These are phyloP conservation scores for Eucalyptus brandiana DNA, from an alignment of 345 rosid genomes.

Conservation along the genomic window DNA sequence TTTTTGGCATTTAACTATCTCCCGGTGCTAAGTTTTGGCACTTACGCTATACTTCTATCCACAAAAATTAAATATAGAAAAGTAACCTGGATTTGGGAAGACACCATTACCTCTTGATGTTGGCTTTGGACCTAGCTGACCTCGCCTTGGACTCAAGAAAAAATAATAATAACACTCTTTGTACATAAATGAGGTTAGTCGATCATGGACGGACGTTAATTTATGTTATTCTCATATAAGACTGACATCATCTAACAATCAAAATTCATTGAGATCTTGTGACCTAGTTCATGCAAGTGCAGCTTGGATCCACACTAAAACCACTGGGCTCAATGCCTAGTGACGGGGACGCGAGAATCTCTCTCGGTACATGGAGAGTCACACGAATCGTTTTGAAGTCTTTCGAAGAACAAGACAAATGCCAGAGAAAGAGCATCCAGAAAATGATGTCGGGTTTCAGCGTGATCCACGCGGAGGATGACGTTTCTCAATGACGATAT, in stretches of 20 bases:
- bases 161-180: neutral
- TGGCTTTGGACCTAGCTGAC: neutral
- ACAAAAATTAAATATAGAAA: neutral
- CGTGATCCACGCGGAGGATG: neutral
- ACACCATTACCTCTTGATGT: neutral
- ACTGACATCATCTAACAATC: neutral
- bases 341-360: neutral
- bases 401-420: neutral
- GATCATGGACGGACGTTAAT: neutral
- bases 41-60: too few relatives aligned
- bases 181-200: neutral
- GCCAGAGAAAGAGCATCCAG: neutral
- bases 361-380: neutral
- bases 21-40: fast-evolving
- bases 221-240: neutral
- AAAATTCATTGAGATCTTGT: neutral
- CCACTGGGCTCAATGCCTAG: neutral
- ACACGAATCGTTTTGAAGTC: neutral
- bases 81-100: neutral
- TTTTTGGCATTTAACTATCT: neutral
- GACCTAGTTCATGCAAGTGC: neutral
- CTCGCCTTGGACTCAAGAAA: neutral
- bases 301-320: neutral
- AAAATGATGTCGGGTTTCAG: neutral
- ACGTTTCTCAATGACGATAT: neutral